Conservation (phyloP, 176 grass and related monocot genomes). For the Cymbopogon citratus region DNA sequence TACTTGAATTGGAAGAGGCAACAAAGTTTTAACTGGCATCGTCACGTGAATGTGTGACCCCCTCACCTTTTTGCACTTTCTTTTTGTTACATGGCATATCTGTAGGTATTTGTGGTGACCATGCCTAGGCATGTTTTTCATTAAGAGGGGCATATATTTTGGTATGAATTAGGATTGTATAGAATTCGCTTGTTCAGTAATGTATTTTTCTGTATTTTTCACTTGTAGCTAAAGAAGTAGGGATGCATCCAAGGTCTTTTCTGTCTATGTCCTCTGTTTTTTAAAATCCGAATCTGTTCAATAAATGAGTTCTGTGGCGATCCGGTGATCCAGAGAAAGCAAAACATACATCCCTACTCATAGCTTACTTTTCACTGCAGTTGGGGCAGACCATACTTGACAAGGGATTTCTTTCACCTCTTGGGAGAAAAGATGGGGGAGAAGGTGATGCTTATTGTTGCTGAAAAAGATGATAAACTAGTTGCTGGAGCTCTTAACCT, state of each 20-base stretch:
- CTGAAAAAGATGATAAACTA: constrained; percentile 60
- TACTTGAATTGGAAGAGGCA: background rate
- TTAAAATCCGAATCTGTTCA: background rate
- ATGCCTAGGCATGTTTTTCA: background rate
- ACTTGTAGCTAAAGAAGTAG: background rate
- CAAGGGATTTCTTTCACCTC: constrained; percentile 83
- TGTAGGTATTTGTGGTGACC: background rate
- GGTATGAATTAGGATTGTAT: background rate
- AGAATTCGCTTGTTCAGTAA: background rate
- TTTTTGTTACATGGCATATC: background rate
- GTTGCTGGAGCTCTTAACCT: constrained; percentile 92
- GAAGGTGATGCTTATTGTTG: constrained; percentile 78
- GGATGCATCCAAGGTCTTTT: background rate
- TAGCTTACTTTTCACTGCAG: constrained; percentile 29
- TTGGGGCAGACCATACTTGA: constrained; percentile 88
- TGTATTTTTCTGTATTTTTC: background rate
- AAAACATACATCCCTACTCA: background rate
- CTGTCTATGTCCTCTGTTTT: background rate
- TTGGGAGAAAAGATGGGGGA: constrained; percentile 84
- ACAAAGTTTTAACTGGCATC: background rate
- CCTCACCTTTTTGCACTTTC: background rate
- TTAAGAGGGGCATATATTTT: background rate
- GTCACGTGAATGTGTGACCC: background rate
- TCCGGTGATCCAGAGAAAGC: background rate
- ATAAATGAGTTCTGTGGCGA: background rate